Percentiles rank a stretch among this genome's conserved stretches.
Evolutionary conservation across 345 rosid genomes (phyloP).

Genomic region (Carallia pectinifolia): DNA sequence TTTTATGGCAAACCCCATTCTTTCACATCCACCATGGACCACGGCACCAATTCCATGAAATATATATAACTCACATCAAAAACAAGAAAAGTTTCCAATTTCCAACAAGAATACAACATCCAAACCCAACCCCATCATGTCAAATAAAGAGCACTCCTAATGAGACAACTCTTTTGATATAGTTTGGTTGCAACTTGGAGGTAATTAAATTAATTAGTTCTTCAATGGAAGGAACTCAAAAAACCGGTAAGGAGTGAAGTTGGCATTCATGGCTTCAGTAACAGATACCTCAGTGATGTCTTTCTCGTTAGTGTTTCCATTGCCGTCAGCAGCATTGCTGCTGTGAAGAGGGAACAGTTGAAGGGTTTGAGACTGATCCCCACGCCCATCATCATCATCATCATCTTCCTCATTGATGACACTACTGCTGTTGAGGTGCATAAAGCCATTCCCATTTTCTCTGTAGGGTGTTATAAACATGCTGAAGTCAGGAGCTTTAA

Average conservation of each 20-base stretch:
- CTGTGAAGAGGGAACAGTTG: constrained; percentile 64
- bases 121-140: constrained; percentile 16
- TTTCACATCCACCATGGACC: constrained; percentile 19
- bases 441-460: background rate
- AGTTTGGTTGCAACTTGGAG: background rate
- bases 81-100: constrained; percentile 29
- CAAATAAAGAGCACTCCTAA: constrained; percentile 27
- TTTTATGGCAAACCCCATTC: constrained; percentile 37
- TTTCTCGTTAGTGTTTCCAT: constrained; percentile 30
- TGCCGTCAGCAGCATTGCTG: constrained; percentile 16
- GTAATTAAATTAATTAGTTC: constrained; percentile 28
- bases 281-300: constrained; percentile 29
- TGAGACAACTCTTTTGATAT: background rate
- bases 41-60: constrained; percentile 34
- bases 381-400: constrained; percentile 25
- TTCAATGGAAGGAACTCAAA: constrained; percentile 86
- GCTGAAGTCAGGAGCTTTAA: constrained; percentile 29
- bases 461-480: constrained; percentile 31
- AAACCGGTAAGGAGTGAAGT: constrained; percentile 44
- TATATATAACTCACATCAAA: constrained; percentile 34
- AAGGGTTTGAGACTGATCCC: constrained; percentile 54
- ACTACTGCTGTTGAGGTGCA: constrained; percentile 16
- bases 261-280: constrained; percentile 24
- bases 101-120: constrained; percentile 37
- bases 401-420: constrained; percentile 17